phyloP scores from a whole-genome alignment of 2,329 filamentous ascomycete species.

The Parastagonospora nodorum region DNA sequence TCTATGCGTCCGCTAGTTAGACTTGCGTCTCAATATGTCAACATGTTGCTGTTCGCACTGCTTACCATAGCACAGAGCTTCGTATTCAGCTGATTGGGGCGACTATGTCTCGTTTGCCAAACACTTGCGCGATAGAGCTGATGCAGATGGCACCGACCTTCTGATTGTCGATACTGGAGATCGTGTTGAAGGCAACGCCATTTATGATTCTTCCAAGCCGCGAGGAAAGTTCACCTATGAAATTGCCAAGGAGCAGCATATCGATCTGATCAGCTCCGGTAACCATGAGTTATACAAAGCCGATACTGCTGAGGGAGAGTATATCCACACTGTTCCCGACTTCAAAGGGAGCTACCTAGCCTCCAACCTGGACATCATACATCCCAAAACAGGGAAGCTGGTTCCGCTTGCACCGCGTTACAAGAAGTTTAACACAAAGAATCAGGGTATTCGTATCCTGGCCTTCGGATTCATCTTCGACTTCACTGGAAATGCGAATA shows the following conservation, averaged over 20 bases:
- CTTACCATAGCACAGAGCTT: slow-evolving; percentile 61
- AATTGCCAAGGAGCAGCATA: slow-evolving; percentile 79
- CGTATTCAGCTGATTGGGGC: slow-evolving; percentile 96
- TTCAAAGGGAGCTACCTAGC: slow-evolving; percentile 82
- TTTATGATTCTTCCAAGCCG: slow-evolving; percentile 87
- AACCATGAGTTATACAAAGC: slow-evolving; percentile 94
- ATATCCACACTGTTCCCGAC: slow-evolving; percentile 78
- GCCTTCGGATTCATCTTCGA: slow-evolving; percentile 96
- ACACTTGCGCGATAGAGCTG: slow-evolving; percentile 78
- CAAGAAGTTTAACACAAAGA: slow-evolving; percentile 89
- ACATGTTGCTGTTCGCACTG: background rate
- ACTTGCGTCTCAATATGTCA: background rate
- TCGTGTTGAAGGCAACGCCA: slow-evolving; percentile 88
- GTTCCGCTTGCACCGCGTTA: slow-evolving; percentile 81
- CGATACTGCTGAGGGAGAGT: slow-evolving; percentile 78
- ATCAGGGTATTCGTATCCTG: slow-evolving; percentile 80
- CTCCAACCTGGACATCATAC: slow-evolving; percentile 89
- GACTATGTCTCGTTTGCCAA: slow-evolving; percentile 94
- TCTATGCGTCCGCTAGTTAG: background rate
- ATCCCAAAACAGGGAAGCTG: slow-evolving; percentile 70
- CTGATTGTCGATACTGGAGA: slow-evolving; percentile 97
- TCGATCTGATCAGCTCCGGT: slow-evolving; percentile 84
- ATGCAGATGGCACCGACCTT: slow-evolving; percentile 78
- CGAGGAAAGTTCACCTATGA: slow-evolving; percentile 89
- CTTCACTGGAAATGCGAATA: slow-evolving; percentile 88